Base-by-base conservation (phyloP, 345 rosid species). In the Erysimum cheiranthoides region DNA sequence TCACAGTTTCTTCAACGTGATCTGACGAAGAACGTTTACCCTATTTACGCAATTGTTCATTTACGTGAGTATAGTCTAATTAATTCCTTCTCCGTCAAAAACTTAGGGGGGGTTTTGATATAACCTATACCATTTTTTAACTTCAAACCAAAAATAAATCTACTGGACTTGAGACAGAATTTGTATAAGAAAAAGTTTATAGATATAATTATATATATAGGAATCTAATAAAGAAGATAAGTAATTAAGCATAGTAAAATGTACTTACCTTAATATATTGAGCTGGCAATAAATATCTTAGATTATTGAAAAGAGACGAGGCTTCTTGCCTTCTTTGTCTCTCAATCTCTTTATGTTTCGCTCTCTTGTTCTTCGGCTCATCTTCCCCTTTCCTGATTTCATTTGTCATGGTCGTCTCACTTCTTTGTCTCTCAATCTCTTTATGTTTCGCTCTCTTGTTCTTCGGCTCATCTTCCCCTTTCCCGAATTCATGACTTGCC, bases 21-120 rank as follows among this genome's bases (percentile, higher is more conserved):
- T 69, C 79, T 52, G 79, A 61, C 0, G 79, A 43, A 38, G 75
- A 76, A 42, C 75, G 79, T 63, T 62, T 76, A 51, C 75, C 70
- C 79, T 76, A 35, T 61, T 14, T 51, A 74, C 8, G 2, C 42
- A 17, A 6, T 7, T 18, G 1, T 18, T 52, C 27, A 45, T 56
- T 14, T 30, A 3, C 31, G 38, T 10, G 12, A 66, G 35, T 35
- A n/a, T n/a, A 66, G 25, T 27, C 42, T 21, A 21, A 39, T 31
- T 31, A 39, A n/a, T n/a, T 45, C 18, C 2, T 45, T 4, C 1
- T 43, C 49, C 17, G 17, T 4, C 3, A 8, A 46, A 46, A 46
- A 46, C 8, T 16, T 16, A 16, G 51, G 25, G 51, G 51, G 4
- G 16, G 7, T 6, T 45, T 45, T 12, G 1, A 16, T 46, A 16